Evolutionary conservation across 2,329 filamentous ascomycete genomes (phyloP).

Genomic region (Niveomyces coronatus): DNA sequence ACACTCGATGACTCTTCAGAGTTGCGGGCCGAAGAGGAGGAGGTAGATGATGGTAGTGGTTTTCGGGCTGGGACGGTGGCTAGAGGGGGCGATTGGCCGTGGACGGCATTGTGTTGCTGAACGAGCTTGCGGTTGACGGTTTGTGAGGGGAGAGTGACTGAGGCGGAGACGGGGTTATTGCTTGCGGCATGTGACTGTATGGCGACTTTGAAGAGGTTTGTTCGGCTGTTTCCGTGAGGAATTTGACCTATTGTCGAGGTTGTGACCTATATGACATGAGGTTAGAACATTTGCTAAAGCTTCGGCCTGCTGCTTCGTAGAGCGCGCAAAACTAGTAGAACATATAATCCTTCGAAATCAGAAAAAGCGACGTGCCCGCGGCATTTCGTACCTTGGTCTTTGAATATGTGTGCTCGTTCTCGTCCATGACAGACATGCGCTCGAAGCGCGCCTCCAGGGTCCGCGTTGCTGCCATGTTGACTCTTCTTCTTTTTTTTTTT

Average conservation of each 20-base stretch:
- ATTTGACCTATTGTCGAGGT: slow-evolving; percentile 30
- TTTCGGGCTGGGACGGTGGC: slow-evolving; percentile 3
- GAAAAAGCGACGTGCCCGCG: too few relatives aligned
- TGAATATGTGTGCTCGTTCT: slow-evolving; percentile 61
- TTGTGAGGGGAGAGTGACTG: slow-evolving; percentile 59
- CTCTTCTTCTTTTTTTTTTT: too few relatives aligned
- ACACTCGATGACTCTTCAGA: slow-evolving; percentile 35
- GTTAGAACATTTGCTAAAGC: slow-evolving; percentile 2
- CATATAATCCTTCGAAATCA: too few relatives aligned
- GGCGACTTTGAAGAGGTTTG: slow-evolving; percentile 78
- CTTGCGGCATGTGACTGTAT: slow-evolving; percentile 54
- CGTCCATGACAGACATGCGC: slow-evolving; percentile 80
- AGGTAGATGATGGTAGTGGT: slow-evolving; percentile 14
- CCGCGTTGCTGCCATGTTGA: slow-evolving; percentile 54
- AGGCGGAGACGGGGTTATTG: slow-evolving; percentile 53
- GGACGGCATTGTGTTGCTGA: slow-evolving; percentile 23
- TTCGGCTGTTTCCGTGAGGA: slow-evolving; percentile 48
- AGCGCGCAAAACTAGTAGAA: too few relatives aligned
- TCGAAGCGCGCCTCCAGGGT: slow-evolving; percentile 81
- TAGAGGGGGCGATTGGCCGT: slow-evolving; percentile 36
- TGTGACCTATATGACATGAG: slow-evolving; percentile 13
- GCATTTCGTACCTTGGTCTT: slow-evolving; percentile 78
- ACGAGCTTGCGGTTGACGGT: slow-evolving; percentile 42
- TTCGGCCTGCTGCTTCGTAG: too few relatives aligned
- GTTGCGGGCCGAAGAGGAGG: slow-evolving; percentile 21